These are phyloP conservation scores for Aspergillus sp. DNA, from an alignment of 2,329 filamentous ascomycete genomes.

Conservation along the genomic window DNA sequence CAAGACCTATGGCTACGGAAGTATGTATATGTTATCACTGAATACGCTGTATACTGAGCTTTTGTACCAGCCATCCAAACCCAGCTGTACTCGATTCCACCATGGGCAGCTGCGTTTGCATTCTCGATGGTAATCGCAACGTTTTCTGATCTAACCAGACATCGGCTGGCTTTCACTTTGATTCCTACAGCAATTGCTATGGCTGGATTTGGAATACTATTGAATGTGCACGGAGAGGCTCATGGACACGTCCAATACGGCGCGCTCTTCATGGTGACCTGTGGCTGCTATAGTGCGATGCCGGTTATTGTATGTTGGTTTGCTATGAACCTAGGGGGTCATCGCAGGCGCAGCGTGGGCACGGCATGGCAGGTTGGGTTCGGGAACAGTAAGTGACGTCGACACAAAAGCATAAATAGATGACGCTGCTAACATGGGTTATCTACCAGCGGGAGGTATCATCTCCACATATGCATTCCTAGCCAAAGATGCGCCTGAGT, in stretches of 20 bases:
- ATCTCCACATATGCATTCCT: constrained; percentile 73
- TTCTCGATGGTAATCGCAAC: constrained; percentile 76
- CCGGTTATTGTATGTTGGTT: constrained; percentile 84
- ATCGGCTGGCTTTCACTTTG: constrained; percentile 75
- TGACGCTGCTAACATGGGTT: constrained; percentile 10
- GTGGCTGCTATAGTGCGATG: constrained; percentile 84
- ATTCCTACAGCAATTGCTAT: constrained; percentile 69
- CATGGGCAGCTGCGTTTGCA: constrained; percentile 72
- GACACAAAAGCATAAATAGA: not conserved
- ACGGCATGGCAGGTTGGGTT: constrained; percentile 77
- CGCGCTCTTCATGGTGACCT: constrained; percentile 78
- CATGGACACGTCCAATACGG: constrained; percentile 70
- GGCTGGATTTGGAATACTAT: constrained; percentile 72
- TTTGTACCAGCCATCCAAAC: constrained; percentile 48
- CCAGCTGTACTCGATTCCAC: constrained; percentile 55
- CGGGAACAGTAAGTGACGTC: constrained; percentile 57
- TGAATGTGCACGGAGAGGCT: constrained; percentile 63
- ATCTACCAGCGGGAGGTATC: constrained; percentile 65
- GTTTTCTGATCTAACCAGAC: constrained; percentile 68
- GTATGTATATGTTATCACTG: constrained; percentile 27
- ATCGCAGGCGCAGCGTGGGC: constrained; percentile 69
- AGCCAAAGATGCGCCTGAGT: constrained; percentile 66
- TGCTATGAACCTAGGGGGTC: constrained; percentile 75
- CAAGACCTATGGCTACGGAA: constrained; percentile 62
- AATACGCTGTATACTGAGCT: constrained; percentile 6